Base-by-base conservation (phyloP, 106 monocot genomes). In the Alisma plantagoaquatica region DNA sequence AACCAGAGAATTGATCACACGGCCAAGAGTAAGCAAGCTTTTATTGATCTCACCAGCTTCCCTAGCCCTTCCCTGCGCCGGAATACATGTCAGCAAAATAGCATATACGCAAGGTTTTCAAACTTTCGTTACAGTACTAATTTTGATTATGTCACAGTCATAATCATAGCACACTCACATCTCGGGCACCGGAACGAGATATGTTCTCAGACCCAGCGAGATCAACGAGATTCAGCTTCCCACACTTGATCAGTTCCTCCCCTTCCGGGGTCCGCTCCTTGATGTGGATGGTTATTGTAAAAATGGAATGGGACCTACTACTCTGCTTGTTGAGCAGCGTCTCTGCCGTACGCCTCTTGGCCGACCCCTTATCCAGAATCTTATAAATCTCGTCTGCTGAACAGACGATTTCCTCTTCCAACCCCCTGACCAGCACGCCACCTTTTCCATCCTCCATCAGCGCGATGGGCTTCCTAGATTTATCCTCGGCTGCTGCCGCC, bases 381-480 rank as follows among this genome's bases (percentile, higher is more conserved):
- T 65, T 87, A 46, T 94, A 94, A 49, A 94, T 87, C 44, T 87
- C 87, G 49, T 30, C 58, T 17, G 93, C 83, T 51, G 80, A 66
- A 31, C 54, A 60, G n/a, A 94, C 93, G 27, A 84, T 73, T 69
- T 87, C 83, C 69, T 94, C 93, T 60, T 94, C 87, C 15, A 94
- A 57, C 10, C 93, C 93, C 65, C 87, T 75, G 23, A 94, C 77
- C 27, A 87, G 60, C 7, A 94, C 87, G 20, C 83, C 80, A 18
- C 93, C 87, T 61, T 94, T 94, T 15, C 93, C 93, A 62, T 94
- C 93, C 59, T 94, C 93, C 93, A 94, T 87, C 10, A 94, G 53
- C 51, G 87, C 83, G 61, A 94, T 74, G 18, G 87, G 83, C 54
- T 73, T 94, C 77, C 77, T 94, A 0, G 74, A 53, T 63, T 80